These are phyloP conservation scores for Claviceps sp. DNA, from an alignment of 2,329 filamentous ascomycete species.

Conservation along the genomic window DNA sequence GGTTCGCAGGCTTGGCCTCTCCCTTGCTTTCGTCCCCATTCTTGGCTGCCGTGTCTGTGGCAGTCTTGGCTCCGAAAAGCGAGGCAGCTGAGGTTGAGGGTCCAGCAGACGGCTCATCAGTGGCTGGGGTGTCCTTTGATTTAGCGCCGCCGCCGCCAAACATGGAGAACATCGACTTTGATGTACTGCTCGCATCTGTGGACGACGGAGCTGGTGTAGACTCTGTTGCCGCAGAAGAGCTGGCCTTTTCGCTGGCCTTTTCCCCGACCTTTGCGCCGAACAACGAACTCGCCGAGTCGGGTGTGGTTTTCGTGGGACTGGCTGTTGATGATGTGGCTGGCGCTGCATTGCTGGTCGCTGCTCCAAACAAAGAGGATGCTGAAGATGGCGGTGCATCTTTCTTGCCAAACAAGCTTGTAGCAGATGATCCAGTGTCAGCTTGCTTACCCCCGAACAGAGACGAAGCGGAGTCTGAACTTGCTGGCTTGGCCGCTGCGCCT, in stretches of 20 bases:
- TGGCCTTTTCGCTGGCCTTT: constrained; percentile 18
- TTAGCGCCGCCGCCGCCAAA: constrained; percentile 13
- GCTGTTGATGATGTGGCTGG: constrained; percentile 13
- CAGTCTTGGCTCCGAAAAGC: constrained; percentile 21
- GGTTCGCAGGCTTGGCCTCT: constrained; percentile 15
- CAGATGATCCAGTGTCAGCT: constrained; percentile 14
- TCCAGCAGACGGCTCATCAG: constrained; percentile 15
- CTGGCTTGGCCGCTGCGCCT: constrained; percentile 10
- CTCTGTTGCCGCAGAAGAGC: constrained; percentile 17
- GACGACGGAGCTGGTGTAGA: constrained; percentile 12
- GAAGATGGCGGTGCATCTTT: constrained; percentile 13
- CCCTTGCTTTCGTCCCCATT: constrained; percentile 11
- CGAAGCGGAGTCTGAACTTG: constrained; percentile 8
- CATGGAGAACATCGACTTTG: constrained; percentile 8
- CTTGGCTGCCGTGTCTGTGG: constrained; percentile 14
- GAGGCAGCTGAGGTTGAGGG: constrained; percentile 9
- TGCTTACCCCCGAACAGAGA: constrained; percentile 17
- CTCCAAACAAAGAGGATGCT: constrained; percentile 14
- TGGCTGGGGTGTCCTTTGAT: constrained; percentile 14
- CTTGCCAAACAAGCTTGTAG: constrained; percentile 7
- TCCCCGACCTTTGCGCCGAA: constrained; percentile 30
- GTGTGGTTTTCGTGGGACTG: constrained; percentile 12
- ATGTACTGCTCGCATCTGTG: constrained; percentile 2
- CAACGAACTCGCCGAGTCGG: constrained; percentile 15
- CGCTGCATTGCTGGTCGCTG: constrained; percentile 8